Evolutionary conservation across 306 rosid species (phyloP).

Genomic region (Fagus crenata): DNA sequence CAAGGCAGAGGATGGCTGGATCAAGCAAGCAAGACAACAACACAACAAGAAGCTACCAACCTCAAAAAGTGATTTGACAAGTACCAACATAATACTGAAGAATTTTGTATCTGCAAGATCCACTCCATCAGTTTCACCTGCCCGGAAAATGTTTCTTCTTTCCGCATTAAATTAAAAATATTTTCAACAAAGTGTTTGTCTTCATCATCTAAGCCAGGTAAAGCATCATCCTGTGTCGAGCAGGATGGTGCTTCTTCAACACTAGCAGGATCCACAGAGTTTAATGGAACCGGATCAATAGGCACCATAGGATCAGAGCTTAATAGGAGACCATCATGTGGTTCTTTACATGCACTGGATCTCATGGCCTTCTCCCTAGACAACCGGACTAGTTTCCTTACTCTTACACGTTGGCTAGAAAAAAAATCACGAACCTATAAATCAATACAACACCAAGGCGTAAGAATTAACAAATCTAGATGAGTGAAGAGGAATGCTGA

Average conservation of each 20-base stretch:
- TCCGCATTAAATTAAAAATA: constrained; percentile 74
- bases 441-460: constrained; percentile 19
- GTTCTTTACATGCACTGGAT: constrained; percentile 49
- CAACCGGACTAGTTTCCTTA: constrained; percentile 67
- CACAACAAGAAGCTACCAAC: constrained; percentile 15
- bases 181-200: constrained; percentile 82
- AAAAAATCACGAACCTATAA: constrained; percentile 91
- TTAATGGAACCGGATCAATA: constrained; percentile 62
- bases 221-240: constrained; percentile 59
- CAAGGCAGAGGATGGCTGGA: constrained; percentile 30
- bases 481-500: not conserved
- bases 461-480: constrained; percentile 10
- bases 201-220: constrained; percentile 61
- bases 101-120: constrained; percentile 77
- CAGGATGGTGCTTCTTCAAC: constrained; percentile 69
- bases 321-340: constrained; percentile 37
- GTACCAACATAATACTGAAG: constrained; percentile 87
- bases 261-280: constrained; percentile 48
- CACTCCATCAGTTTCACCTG: constrained; percentile 92
- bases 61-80: constrained; percentile 32
- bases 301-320: constrained; percentile 51
- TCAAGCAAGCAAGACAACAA: constrained; percentile 25
- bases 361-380: constrained; percentile 69
- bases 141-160: constrained; percentile 92
- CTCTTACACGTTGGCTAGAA: constrained; percentile 83